Conservation (phyloP, 257 asterid species). For the Penstemon newberryi region DNA sequence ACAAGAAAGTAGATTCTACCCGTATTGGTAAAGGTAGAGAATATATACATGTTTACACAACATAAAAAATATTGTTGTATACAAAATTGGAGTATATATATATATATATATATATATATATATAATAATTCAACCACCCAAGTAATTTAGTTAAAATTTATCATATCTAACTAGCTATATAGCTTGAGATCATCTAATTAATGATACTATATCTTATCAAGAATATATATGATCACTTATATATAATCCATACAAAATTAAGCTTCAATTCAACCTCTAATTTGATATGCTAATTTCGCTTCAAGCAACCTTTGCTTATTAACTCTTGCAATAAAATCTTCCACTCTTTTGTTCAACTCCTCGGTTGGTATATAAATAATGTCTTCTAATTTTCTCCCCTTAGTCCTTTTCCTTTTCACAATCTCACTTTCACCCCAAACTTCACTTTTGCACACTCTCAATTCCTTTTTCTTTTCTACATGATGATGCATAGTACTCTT, state of each 20-base stretch:
- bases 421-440: conserved; percentile 27
- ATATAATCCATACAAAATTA: background rate
- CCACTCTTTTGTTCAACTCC: conserved; percentile 49
- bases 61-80: too few relatives aligned
- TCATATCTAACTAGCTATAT: conserved; percentile 1
- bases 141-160: background rate
- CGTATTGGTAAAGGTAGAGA: too few relatives aligned
- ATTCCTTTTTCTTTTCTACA: conserved; percentile 22
- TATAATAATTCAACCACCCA: background rate
- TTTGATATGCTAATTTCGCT: conserved; percentile 22
- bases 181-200: conserved; percentile 5
- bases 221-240: background rate
- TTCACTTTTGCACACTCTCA: conserved; percentile 35
- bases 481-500: conserved; percentile 24
- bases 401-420: background rate
- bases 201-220: background rate
- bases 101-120: too few relatives aligned
- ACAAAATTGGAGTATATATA: too few relatives aligned
- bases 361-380: conserved; percentile 28
- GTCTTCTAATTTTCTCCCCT: conserved; percentile 19
- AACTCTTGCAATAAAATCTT: conserved; percentile 53
- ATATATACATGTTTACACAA: too few relatives aligned
- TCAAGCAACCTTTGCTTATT: conserved; percentile 52
- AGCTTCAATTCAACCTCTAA: too few relatives aligned
- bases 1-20: too few relatives aligned